Percentiles rank a stretch among this genome's conserved stretches.
Conservation (phyloP, 371 early-diverging fungal species). For the Lichtheimia corymbifera region DNA sequence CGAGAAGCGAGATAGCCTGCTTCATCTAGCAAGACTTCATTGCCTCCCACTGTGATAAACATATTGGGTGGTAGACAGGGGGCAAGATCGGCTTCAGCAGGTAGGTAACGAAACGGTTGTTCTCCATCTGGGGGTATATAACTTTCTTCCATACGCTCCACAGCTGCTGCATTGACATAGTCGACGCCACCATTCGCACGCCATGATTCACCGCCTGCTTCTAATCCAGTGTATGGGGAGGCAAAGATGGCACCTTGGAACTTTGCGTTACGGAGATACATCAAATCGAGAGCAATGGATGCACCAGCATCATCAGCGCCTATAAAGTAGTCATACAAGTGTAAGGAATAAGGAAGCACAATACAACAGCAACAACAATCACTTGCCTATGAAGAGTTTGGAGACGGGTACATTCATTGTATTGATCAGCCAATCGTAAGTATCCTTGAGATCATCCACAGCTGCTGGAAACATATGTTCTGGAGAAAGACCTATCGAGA, state of each 20-base stretch:
- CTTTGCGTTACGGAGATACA: constrained; percentile 18
- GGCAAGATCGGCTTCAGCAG: constrained; percentile 16
- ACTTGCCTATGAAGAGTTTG: constrained; percentile 13
- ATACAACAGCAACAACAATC: background rate
- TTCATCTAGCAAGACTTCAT: constrained; percentile 45
- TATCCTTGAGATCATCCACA: constrained; percentile 29
- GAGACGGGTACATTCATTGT: constrained; percentile 23
- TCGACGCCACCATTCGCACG: constrained; percentile 33
- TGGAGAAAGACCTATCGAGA: constrained; percentile 24
- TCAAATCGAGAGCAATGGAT: constrained; percentile 34
- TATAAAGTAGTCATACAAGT: background rate
- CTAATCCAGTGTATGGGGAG: constrained; percentile 47
- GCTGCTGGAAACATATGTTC: constrained; percentile 33
- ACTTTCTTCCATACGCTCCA: constrained; percentile 36
- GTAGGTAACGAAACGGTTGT: constrained; percentile 21
- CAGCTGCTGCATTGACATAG: constrained; percentile 28
- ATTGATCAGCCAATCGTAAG: constrained; percentile 32
- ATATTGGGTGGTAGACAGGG: constrained; percentile 29
- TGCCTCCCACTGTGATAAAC: constrained; percentile 40
- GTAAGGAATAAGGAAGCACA: background rate
- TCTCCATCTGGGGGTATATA: constrained; percentile 34
- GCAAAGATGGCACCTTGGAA: constrained; percentile 32
- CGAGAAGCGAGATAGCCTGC: constrained; percentile 36
- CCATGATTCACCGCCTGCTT: constrained; percentile 46
- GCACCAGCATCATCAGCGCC: constrained; percentile 45